Base-by-base conservation (phyloP, 495 filamentous ascomycete genomes). In the Peziza echinospora region DNA sequence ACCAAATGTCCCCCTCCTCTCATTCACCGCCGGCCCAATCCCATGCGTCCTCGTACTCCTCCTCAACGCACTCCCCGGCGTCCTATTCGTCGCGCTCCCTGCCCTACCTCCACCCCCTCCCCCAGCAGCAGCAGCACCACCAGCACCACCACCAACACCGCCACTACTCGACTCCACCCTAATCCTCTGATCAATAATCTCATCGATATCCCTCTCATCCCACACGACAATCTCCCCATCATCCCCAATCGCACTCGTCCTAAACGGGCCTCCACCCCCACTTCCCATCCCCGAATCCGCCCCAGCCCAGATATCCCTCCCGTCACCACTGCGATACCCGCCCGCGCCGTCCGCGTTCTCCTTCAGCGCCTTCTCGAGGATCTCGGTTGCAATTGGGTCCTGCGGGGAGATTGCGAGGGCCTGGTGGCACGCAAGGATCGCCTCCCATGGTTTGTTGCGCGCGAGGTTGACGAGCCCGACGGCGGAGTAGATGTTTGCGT, bases 381-480 rank as follows among this genome's bases (percentile, higher is more conserved):
- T 60, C 47, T 82, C 81, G 9, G 77, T 82, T 4, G 80, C 80
- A 41, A 83, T 75, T 8, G 80, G 73, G 34, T 82, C 80, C 65
- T 65, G 80, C 48, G 65, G 76, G 54, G 67, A 73, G 59, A 67
- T 78, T 49, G 63, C 79, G 50, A 91, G 68, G 0, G 83, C 83
- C 63, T 87, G 76, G 52, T 82, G 78, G 21, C 80, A 63, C 3
- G 68, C 67, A 24, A 73, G 67, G 11, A 84, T 73, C 0, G 82
- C 82, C 7, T 82, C 73, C 49, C 73, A 72, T 6, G 75, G 71
- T 26, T 69, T 67, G 3, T 67, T 71, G 50, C 78, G 63, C 53
- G 86, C 80, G 48, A 87, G 63, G 44, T 80, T 67, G 21, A 86
- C 73, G 10, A 91, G 62, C 0, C 81, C 83, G 55, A 84, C 82